phyloP scores from a whole-genome alignment of 2,329 filamentous ascomycete genomes.

The Colletotrichum tabaci region DNA sequence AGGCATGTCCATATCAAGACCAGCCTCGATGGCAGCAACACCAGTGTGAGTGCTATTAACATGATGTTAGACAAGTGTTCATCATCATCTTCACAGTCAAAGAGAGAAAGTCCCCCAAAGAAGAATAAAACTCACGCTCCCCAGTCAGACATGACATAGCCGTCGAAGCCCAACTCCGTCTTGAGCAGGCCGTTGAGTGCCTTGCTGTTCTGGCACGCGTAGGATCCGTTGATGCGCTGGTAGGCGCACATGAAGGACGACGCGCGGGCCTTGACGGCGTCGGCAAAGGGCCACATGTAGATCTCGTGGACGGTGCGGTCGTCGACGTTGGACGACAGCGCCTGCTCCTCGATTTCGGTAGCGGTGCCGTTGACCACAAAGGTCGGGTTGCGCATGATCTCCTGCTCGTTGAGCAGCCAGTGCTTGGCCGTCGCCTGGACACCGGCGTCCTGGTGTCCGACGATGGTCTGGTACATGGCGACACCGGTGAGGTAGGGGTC shows the following conservation, averaged over 20 bases:
- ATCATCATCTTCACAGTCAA: too few species aligned
- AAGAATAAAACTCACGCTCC: conserved; percentile 45
- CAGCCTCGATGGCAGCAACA: conserved; percentile 59
- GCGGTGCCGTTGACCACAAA: conserved; percentile 47
- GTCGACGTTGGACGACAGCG: conserved; percentile 64
- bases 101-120: too few species aligned
- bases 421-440: conserved; percentile 58
- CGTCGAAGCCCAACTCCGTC: conserved; percentile 65
- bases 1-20: conserved; percentile 69
- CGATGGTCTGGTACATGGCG: conserved; percentile 54
- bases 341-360: conserved; percentile 47
- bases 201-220: conserved; percentile 65
- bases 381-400: conserved; percentile 51
- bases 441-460: conserved; percentile 53
- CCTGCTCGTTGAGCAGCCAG: conserved; percentile 56
- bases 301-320: conserved; percentile 73
- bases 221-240: conserved; percentile 63
- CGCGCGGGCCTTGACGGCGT: conserved; percentile 51
- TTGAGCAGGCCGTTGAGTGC: conserved; percentile 65
- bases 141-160: conserved; percentile 62
- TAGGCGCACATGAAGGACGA: conserved; percentile 61
- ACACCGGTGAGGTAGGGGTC: conserved; percentile 79
- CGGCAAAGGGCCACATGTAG: conserved; percentile 55
- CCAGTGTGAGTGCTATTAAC: conserved; percentile 47
- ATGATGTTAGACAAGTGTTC: neutral